These are phyloP conservation scores for Azolla pinnata DNA, from an alignment of 75 land plant species.

Conservation along the genomic window DNA sequence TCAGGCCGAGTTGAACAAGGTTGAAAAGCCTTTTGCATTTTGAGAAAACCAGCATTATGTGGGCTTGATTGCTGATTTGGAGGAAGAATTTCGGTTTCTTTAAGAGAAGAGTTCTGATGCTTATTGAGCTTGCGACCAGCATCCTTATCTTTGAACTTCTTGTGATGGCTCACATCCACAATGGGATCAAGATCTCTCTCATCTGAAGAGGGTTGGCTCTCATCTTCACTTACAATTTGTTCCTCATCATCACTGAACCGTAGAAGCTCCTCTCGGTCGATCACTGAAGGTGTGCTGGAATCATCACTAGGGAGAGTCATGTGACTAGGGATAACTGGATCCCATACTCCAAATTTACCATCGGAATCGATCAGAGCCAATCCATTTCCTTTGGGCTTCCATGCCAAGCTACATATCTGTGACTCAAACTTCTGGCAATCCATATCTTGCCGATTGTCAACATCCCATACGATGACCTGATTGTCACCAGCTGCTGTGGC, in stretches of 20 bases:
- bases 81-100: not conserved
- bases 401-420: slow-evolving; percentile 54
- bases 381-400: slow-evolving; percentile 76
- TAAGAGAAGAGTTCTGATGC: not conserved
- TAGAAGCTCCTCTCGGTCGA: slow-evolving; percentile 6
- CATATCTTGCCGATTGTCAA: slow-evolving; percentile 59
- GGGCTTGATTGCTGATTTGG: not conserved
- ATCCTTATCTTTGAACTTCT: slow-evolving; percentile 2
- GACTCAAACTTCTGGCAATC: slow-evolving; percentile 66
- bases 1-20: slow-evolving; percentile 65
- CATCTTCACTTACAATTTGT: slow-evolving; percentile 15
- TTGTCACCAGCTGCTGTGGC: slow-evolving; percentile 68
- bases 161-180: not conserved
- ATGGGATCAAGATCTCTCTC: slow-evolving; percentile 8
- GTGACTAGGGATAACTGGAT: slow-evolving; percentile 52
- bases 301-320: slow-evolving; percentile 69
- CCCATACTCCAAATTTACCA: slow-evolving; percentile 86
- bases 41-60: not conserved
- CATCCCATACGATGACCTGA: slow-evolving; percentile 80
- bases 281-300: slow-evolving; percentile 10
- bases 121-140: not conserved
- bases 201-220: not conserved
- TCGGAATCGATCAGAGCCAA: slow-evolving; percentile 64
- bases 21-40: slow-evolving; percentile 75
- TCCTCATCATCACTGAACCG: slow-evolving; percentile 8